Percentiles rank a stretch among this genome's conserved stretches.
These are phyloP conservation scores for Glebionis coronaria DNA, from an alignment of 129 eudicot species.

Conservation along the genomic window DNA sequence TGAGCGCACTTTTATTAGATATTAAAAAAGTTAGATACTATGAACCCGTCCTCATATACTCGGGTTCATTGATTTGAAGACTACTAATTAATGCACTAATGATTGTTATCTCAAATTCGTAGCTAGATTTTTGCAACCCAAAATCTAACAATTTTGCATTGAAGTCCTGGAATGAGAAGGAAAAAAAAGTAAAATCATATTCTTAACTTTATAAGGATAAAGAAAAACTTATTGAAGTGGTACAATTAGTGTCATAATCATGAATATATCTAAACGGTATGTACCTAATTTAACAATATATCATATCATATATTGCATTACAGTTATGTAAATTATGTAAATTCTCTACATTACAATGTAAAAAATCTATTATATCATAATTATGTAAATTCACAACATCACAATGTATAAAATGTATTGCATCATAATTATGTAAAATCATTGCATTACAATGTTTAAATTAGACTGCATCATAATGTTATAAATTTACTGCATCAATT, in stretches of 20 bases:
- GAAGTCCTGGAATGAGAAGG: background rate
- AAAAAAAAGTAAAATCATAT: background rate
- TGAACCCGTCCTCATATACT: slow-evolving; percentile 9
- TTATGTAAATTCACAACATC: too few relatives aligned
- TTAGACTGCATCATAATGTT: too few relatives aligned
- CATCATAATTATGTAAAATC: too few relatives aligned
- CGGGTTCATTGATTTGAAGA: slow-evolving; percentile 10
- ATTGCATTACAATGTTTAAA: too few relatives aligned
- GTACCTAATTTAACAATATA: slow-evolving; percentile 27
- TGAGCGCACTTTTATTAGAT: background rate
- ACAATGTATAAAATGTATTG: too few relatives aligned
- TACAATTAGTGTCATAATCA: background rate
- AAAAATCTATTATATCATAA: too few relatives aligned
- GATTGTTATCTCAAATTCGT: background rate
- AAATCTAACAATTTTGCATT: slow-evolving; percentile 18
- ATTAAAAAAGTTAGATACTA: background rate
- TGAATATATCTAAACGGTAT: background rate
- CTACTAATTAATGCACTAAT: background rate
- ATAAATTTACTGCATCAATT: too few relatives aligned
- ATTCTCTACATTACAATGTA: too few relatives aligned
- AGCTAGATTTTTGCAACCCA: slow-evolving; percentile 13
- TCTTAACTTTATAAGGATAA: background rate
- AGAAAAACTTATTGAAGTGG: background rate
- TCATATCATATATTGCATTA: too few relatives aligned
- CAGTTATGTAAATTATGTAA: too few relatives aligned